phyloP scores from a whole-genome alignment of 2,329 filamentous ascomycete species.

The Pseudogymnoascus sp. region DNA sequence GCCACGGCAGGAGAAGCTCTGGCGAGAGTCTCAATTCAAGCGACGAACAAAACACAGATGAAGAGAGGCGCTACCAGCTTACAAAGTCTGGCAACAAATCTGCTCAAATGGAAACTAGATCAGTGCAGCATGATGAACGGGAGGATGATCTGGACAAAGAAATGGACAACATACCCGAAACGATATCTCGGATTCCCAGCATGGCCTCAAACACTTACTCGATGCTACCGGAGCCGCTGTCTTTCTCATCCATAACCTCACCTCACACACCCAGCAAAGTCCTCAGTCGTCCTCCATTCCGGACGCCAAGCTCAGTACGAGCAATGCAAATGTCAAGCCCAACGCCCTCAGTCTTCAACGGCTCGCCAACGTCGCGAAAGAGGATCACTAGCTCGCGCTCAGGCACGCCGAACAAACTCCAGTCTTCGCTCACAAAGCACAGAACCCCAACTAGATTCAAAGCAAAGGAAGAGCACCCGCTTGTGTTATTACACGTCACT shows the following conservation, averaged over 20 bases:
- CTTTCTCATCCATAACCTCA: constrained; percentile 24
- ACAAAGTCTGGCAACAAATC: not conserved
- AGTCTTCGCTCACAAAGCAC: constrained; percentile 17
- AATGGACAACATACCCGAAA: constrained; percentile 31
- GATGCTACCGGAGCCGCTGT: constrained; percentile 12
- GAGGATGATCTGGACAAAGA: constrained; percentile 22
- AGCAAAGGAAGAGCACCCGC: constrained; percentile 48
- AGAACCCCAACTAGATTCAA: constrained; percentile 50
- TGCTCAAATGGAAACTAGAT: constrained; percentile 30
- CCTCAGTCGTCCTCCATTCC: constrained; percentile 55
- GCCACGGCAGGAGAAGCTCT: constrained; percentile 17
- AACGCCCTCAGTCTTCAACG: constrained; percentile 43
- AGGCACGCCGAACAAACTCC: constrained; percentile 38
- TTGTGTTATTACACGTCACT: constrained; percentile 72
- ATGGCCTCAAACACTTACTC: constrained; percentile 22
- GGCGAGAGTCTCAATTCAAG: constrained; percentile 24
- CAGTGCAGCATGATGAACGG: constrained; percentile 38
- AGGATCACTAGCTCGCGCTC: constrained; percentile 45
- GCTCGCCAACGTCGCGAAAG: constrained; percentile 45
- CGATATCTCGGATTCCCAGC: constrained; percentile 37
- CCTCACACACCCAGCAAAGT: constrained; percentile 36
- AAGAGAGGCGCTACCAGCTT: constrained; percentile 9
- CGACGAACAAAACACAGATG: constrained; percentile 21
- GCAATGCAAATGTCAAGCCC: constrained; percentile 67
- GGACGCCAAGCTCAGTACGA: constrained; percentile 60